Evolutionary conservation across 1,284 basidiomycete genomes (phyloP), one percentile per base, ranked within the genome.

Genomic region (Pseudozyma thailandica): DNA sequence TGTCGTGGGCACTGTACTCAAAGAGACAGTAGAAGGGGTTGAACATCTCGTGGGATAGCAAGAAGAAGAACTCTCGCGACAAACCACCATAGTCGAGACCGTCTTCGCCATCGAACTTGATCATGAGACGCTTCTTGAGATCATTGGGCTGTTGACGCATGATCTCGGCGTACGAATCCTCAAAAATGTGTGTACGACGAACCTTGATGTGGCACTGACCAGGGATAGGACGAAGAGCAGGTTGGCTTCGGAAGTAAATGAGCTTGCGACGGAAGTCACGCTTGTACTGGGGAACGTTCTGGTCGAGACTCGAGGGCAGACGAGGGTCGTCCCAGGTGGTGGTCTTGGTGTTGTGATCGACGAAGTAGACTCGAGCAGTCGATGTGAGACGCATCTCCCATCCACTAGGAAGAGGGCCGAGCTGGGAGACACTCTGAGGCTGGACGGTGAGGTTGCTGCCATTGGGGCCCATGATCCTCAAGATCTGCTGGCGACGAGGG

Each of bases 31-130:
- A 99, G 85, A 95, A 96, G 50, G 82, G 82, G 74, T 84, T 84
- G 80, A 85, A 85, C 84, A 85, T 85, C 72, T 98, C 96, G 85
- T 98, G 96, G 28, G 94, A 97, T 53, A 99, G 88, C 55, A 99
- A 86, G 92, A 98, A 99, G 89, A 98, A 98, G 91, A 95, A 98
- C 86, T 98, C 95, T 86, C 94, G 93, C 43, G 94, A 95, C 46
- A 98, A 88, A 86, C 95, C 95, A 83, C 95, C 95, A 79, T 98
- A 98, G 86, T 98, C 96, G 73, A 98, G 84, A 76, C 94, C 96
- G 83, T 98, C 96, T 84, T 98, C 95, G 47, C 94, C 94, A 73
- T 98, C 95, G 81, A 99, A 99, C 86, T 92, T 97, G 85, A 99
- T 92, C 92, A 98, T 97, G 77, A 99, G 85, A 65, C 96, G 87